Conservation (phyloP, 2,329 filamentous ascomycete species). For the Microdochium bolleyi region DNA sequence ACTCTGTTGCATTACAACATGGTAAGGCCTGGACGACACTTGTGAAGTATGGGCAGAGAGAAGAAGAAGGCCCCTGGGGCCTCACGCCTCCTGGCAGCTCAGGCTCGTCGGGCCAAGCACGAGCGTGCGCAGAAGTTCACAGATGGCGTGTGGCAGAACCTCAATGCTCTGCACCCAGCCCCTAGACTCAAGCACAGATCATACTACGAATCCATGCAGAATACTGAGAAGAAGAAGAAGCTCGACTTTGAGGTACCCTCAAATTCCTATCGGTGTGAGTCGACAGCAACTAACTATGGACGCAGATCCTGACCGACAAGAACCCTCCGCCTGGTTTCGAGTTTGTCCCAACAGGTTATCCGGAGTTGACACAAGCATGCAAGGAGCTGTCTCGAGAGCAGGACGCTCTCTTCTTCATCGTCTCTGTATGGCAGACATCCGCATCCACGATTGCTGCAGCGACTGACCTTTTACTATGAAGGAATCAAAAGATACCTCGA, state of each 20-base stretch:
- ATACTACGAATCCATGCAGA: conserved; percentile 58
- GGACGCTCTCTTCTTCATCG: conserved; percentile 58
- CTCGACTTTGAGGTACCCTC: conserved; percentile 50
- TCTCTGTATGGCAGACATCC: conserved; percentile 41
- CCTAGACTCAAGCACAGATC: conserved; percentile 49
- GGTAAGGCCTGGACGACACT: conserved; percentile 22
- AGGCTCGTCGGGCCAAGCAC: conserved; percentile 17
- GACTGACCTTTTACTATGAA: conserved; percentile 8
- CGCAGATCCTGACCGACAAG: conserved; percentile 42
- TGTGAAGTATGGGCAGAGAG: conserved; percentile 19
- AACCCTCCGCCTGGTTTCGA: conserved; percentile 52
- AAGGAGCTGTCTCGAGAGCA: conserved; percentile 57
- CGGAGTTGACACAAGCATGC: conserved; percentile 50
- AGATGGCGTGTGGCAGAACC: conserved; percentile 16
- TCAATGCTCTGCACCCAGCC: conserved; percentile 20
- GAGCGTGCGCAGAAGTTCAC: conserved; percentile 16
- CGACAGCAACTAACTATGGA: not conserved
- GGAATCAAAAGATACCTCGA: conserved; percentile 24
- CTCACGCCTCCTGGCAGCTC: conserved; percentile 13
- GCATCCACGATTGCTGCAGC: conserved; percentile 5
- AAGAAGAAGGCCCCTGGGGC: conserved; percentile 20
- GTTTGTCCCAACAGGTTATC: conserved; percentile 56
- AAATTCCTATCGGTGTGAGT: not conserved
- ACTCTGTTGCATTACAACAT: conserved; percentile 3
- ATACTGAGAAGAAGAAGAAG: conserved; percentile 57